Percentiles rank a stretch among this genome's conserved stretches.
These are phyloP conservation scores for Globisporangium parvum DNA, from an alignment of 352 stramenopile genomes.

Conservation along the genomic window DNA sequence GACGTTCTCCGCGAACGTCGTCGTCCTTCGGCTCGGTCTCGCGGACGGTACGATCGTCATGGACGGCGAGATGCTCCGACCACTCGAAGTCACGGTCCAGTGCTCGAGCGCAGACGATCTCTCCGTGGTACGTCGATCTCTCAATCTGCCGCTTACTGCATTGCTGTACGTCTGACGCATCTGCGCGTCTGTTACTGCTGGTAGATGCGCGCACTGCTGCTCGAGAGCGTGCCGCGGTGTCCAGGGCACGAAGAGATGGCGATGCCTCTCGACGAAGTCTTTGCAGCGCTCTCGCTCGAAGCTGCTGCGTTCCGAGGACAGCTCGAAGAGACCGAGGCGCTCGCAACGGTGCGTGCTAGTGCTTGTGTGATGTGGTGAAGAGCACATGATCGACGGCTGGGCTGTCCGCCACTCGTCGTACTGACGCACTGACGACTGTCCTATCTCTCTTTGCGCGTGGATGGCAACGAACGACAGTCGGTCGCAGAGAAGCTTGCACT, in stretches of 20 bases:
- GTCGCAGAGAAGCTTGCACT: slow-evolving; percentile 25
- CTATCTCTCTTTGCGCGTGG: too few relatives aligned
- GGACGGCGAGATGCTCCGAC: slow-evolving; percentile 15
- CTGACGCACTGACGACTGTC: too few relatives aligned
- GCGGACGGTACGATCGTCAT: slow-evolving; percentile 12
- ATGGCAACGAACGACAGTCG: slow-evolving; percentile 22
- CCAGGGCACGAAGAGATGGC: slow-evolving; percentile 12
- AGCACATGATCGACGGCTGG: background rate
- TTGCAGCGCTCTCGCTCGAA: slow-evolving; percentile 14
- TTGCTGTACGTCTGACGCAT: background rate
- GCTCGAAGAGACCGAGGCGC: slow-evolving; percentile 5
- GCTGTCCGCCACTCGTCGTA: too few relatives aligned
- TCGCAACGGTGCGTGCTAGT: slow-evolving; percentile 7
- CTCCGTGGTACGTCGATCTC: slow-evolving; percentile 35
- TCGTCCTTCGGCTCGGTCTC: slow-evolving; percentile 32
- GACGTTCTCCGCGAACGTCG: slow-evolving; percentile 34
- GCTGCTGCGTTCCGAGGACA: slow-evolving; percentile 2
- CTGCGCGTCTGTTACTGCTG: background rate
- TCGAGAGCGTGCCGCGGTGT: slow-evolving; percentile 11
- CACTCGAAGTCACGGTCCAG: slow-evolving; percentile 42
- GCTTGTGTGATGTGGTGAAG: background rate
- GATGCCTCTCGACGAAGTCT: slow-evolving; percentile 16
- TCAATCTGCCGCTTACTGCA: background rate
- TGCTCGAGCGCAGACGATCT: slow-evolving; percentile 53
- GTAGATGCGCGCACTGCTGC: slow-evolving; percentile 52